These are phyloP conservation scores for Colletotrichum musicola DNA, from an alignment of 2,329 filamentous ascomycete genomes.

Conservation along the genomic window DNA sequence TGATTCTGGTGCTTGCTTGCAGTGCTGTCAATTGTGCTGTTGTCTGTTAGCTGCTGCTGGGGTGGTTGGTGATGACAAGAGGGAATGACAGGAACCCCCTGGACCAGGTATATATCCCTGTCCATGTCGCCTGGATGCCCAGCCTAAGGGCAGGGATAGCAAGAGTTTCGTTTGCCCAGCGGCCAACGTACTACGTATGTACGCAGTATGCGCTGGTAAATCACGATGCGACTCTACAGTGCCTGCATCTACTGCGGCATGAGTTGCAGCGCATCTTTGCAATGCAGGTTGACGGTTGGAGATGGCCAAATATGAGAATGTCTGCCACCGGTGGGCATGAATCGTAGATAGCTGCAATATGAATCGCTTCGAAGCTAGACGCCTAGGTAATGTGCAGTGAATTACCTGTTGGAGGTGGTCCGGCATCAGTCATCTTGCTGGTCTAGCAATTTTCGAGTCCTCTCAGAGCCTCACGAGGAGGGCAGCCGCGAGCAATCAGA, in stretches of 20 bases:
- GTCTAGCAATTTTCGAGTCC: too few relatives aligned
- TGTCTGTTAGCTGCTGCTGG: conserved; percentile 1
- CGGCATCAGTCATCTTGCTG: too few relatives aligned
- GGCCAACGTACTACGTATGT: too few relatives aligned
- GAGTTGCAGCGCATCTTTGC: conserved; percentile 1
- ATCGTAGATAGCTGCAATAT: conserved; percentile 4
- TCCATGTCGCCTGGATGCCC: conserved; percentile 23
- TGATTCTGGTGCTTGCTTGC: not conserved
- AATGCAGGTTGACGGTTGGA: conserved; percentile 9
- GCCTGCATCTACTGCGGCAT: conserved; percentile 19
- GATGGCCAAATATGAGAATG: not conserved
- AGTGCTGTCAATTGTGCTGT: not conserved
- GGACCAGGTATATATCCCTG: conserved; percentile 25
- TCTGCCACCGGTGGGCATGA: not conserved
- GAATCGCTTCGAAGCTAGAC: not conserved
- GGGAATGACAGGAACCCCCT: conserved; percentile 28
- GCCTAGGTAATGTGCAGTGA: conserved; percentile 14
- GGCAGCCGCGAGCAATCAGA: not conserved
- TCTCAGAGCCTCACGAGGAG: not conserved
- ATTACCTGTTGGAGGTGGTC: not conserved
- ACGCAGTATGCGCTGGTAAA: not conserved
- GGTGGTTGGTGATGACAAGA: conserved; percentile 23
- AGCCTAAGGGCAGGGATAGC: conserved; percentile 26
- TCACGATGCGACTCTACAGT: conserved; percentile 29
- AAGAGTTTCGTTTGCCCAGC: conserved; percentile 28